phyloP scores from a whole-genome alignment of 139 green algal genomes.

The Pleodorina starrii region DNA sequence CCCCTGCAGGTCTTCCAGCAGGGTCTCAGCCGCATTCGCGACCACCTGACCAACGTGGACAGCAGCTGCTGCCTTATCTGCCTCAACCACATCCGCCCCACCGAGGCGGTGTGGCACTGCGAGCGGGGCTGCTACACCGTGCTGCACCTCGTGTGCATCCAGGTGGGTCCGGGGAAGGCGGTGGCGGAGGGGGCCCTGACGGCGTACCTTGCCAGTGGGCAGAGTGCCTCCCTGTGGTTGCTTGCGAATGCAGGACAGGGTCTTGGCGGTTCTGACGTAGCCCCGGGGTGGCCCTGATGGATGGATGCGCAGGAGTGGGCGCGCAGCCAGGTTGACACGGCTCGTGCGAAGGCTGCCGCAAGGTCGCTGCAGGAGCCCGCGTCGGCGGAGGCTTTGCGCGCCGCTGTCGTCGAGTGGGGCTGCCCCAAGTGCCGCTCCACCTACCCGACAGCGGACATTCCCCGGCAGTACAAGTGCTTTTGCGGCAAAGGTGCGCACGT shows the following conservation, averaged over 20 bases:
- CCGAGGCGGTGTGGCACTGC: constrained; percentile 80
- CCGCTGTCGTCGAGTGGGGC: constrained; percentile 68
- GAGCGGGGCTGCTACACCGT: constrained; percentile 72
- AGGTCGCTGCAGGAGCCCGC: constrained; percentile 25
- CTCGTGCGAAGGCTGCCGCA: constrained; percentile 31
- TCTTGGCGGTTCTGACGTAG: too few species aligned
- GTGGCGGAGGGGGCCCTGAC: too few species aligned
- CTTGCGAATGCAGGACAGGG: too few species aligned
- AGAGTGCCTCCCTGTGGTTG: too few species aligned
- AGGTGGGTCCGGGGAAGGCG: constrained; percentile 53
- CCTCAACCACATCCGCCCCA: constrained; percentile 68
- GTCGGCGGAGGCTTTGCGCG: constrained; percentile 17
- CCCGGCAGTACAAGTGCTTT: constrained; percentile 80
- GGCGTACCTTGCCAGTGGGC: too few species aligned
- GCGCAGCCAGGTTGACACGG: constrained; percentile 70
- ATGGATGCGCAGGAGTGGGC: constrained; percentile 74
- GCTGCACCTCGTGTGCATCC: constrained; percentile 82
- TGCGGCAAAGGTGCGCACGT: constrained; percentile 75
- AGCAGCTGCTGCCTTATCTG: constrained; percentile 77
- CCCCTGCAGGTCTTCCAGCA: constrained; percentile 56
- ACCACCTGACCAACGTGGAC: constrained; percentile 70
- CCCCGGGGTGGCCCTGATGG: too few species aligned
- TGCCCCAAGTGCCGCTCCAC: constrained; percentile 85
- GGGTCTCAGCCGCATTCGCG: constrained; percentile 67
- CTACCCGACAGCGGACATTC: constrained; percentile 65